Evolutionary conservation across 371 early-diverging fungal species (phyloP), one percentile per base, ranked within the genome.

Genomic region (Dipsacomyces acuminosporus): DNA sequence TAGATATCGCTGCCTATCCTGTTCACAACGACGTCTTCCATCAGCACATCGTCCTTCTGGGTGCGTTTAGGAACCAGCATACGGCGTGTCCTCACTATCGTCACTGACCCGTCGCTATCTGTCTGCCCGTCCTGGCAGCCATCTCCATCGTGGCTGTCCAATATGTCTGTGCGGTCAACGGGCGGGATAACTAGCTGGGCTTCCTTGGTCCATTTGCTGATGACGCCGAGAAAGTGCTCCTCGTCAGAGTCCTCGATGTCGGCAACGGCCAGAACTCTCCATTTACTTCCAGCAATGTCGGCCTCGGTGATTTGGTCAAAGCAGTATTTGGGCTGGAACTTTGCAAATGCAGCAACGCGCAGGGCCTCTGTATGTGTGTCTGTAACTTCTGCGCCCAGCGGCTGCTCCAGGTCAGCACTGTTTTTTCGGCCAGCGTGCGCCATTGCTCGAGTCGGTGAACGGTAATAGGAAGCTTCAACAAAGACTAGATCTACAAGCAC

Each of bases 111-210:
- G 8, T 48, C 25, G 20, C 40, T 55, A 2, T 48, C 54, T 15
- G 36, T 20, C 13, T 5, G 26, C 22, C 11, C 5, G 23, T 13
- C 40, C 24, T n/a, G 15, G 40, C 20, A 51, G 55, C 7, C 40
- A 22, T 20, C 45, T 17, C 25, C 13, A 20, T 8, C 23, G 33
- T 40, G 14, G 8, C 47, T 11, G 21, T 50, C 34, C 2, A 77
- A 30, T 30, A 85, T 76, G 14, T 80, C 79, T 2, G 83, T 81
- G 26, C 71, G 74, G 41, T 80, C 74, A 17, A 88, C 60, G 0
- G 88, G 88, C 8, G 88, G 88, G 22, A 86, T 85, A n/a, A 83
- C 73, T 26, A 74, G 66, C 24, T 85, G 80, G 2, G 86, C 83
- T 26, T 84, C 82, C 7, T 50, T 30, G n/a, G 82, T 81, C 88